Percentiles rank a stretch among this genome's conserved stretches.
phyloP scores from a whole-genome alignment of 2,329 filamentous ascomycete genomes.

The Xylariomycetidae sp. region DNA sequence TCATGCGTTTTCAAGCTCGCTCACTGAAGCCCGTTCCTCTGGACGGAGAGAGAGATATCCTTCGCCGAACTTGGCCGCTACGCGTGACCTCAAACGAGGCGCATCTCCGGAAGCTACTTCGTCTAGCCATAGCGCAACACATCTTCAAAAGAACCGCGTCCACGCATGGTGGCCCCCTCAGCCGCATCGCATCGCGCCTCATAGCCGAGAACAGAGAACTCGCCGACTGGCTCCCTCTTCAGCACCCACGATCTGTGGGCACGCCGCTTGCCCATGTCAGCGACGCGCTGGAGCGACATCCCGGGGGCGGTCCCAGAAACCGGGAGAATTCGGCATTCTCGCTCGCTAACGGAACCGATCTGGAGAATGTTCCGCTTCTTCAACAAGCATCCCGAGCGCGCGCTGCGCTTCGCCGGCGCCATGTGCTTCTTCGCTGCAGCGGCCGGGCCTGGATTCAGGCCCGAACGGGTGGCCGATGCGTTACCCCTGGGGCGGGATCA shows the following conservation, averaged over 20 bases:
- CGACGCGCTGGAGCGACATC: neutral
- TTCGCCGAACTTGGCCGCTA: conserved; percentile 3
- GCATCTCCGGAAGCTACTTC: neutral
- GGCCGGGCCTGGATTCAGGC: neutral
- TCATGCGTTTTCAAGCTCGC: conserved; percentile 7
- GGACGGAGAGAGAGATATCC: conserved; percentile 5
- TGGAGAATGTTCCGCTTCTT: neutral
- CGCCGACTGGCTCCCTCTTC: conserved; percentile 34
- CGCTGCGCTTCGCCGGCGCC: neutral
- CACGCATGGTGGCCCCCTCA: conserved; percentile 6
- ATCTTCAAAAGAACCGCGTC: conserved; percentile 28
- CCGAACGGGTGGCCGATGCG: neutral
- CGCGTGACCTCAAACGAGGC: neutral
- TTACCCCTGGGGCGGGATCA: neutral
- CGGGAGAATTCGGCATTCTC: neutral
- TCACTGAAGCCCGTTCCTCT: conserved; percentile 4
- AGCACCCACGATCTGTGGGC: no score
- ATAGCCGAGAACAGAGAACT: conserved; percentile 32
- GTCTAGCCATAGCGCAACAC: conserved; percentile 13
- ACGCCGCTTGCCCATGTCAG: no score
- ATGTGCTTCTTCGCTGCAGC: neutral
- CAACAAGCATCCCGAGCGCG: neutral
- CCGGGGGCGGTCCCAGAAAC: no score
- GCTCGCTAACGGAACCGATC: neutral
- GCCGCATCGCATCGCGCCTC: conserved; percentile 9